phyloP scores from a whole-genome alignment of 1,139 yeast genomes.

The Schizosaccharomyces versatilis region DNA sequence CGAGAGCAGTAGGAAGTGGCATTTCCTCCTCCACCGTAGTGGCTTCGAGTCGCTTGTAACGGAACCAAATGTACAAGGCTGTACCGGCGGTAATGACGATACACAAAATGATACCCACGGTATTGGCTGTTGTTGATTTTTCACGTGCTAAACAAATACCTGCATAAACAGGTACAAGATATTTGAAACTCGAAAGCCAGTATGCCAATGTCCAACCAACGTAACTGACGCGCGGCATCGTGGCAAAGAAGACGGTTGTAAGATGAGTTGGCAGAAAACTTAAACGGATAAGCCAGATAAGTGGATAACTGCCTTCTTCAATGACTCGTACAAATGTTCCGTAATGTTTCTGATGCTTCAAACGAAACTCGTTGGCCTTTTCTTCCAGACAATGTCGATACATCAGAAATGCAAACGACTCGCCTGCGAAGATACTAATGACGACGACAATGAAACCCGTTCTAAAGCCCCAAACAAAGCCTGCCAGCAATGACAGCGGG shows the following conservation, averaged over 20 bases:
- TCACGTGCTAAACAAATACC: background rate
- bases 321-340: slow-evolving; percentile 9
- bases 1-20: no score
- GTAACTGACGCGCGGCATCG: background rate
- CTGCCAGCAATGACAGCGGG: slow-evolving; percentile 6
- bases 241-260: slow-evolving; percentile 8
- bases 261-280: slow-evolving; percentile 9
- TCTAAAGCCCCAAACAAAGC: slow-evolving; percentile 7
- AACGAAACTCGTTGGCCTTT: slow-evolving; percentile 5
- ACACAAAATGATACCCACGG: background rate
- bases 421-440: slow-evolving; percentile 8
- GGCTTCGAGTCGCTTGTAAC: background rate
- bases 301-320: slow-evolving; percentile 10
- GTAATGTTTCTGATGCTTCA: slow-evolving; percentile 5
- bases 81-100: background rate
- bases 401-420: slow-evolving; percentile 6
- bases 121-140: background rate
- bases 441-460: slow-evolving; percentile 6
- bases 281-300: slow-evolving; percentile 7
- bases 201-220: background rate
- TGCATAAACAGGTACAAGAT: slow-evolving; percentile 1
- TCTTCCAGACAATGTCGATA: slow-evolving; percentile 6
- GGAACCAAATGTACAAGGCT: background rate
- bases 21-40: background rate
- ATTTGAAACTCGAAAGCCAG: slow-evolving; percentile 2